Evolutionary conservation across 352 stramenopile species (phyloP).

Genomic region (Phytophthora fragariaefolia): DNA sequence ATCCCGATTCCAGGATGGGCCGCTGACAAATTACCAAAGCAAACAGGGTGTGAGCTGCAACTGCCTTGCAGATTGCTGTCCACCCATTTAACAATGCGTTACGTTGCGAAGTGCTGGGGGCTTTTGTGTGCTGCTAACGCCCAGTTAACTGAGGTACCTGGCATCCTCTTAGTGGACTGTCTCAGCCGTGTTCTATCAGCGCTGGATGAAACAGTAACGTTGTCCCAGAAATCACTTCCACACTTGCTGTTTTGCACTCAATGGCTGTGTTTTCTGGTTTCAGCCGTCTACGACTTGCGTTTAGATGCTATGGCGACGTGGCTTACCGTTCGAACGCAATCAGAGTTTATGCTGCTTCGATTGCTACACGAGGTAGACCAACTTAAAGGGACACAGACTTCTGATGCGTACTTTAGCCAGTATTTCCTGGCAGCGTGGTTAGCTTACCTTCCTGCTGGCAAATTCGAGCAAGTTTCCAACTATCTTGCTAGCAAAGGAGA

Average conservation of each 20-base stretch:
- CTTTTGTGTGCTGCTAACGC: conserved; percentile 11
- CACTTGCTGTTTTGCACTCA: conserved; percentile 44
- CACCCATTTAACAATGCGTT: conserved; percentile 34
- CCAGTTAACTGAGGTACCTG: neutral
- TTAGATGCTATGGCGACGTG: conserved; percentile 20
- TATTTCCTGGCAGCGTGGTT: conserved; percentile 47
- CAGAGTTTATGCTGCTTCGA: conserved; percentile 44
- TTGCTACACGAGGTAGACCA: conserved; percentile 39
- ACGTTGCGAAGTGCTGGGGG: conserved; percentile 46
- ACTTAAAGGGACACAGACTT: conserved; percentile 2
- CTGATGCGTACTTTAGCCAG: conserved; percentile 29
- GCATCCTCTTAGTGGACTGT: conserved; percentile 28
- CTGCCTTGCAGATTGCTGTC: conserved; percentile 17
- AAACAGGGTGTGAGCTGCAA: conserved; percentile 10
- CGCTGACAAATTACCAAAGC: neutral
- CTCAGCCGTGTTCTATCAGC: conserved; percentile 35
- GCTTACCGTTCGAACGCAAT: conserved; percentile 20
- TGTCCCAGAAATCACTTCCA: conserved; percentile 29
- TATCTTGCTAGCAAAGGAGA: conserved; percentile 28
- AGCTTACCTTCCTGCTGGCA: conserved; percentile 30
- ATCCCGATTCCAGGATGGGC: conserved; percentile 28
- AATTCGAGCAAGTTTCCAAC: conserved; percentile 35
- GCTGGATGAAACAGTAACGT: conserved; percentile 28
- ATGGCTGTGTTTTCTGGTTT: conserved; percentile 42
- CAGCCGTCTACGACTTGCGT: conserved; percentile 10